Conservation (phyloP, 306 rosid species). For the Cicer chorassanicum region DNA sequence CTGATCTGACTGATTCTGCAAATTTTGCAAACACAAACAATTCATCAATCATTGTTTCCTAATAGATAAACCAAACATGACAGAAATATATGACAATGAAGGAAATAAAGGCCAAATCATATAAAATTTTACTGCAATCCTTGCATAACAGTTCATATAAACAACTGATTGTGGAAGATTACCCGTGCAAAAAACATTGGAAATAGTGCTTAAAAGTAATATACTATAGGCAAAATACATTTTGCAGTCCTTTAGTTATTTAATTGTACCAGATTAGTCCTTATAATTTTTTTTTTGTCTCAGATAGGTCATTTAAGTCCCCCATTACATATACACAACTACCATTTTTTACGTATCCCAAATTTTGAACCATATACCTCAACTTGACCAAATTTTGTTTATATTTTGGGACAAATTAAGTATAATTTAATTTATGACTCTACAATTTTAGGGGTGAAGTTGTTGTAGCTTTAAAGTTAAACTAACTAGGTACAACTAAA, state of each 20-base stretch:
- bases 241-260: no score
- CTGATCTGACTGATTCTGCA: conserved; percentile 51
- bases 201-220: conserved; percentile 19
- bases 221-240: conserved; percentile 1
- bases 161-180: background rate
- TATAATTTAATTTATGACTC: background rate
- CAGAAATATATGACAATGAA: conserved; percentile 23
- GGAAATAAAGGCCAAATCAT: conserved; percentile 35
- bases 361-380: no score
- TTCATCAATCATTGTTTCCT: background rate
- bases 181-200: background rate
- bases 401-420: no score
- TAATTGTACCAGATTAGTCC: no score
- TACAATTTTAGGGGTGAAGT: conserved; percentile 12
- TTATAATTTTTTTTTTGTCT: no score
- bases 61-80: conserved; percentile 35
- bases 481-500: conserved; percentile 38
- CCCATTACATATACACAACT: no score
- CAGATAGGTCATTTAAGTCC: no score
- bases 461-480: conserved; percentile 29
- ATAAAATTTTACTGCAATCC: conserved; percentile 3
- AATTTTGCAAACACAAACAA: conserved; percentile 4
- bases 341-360: no score
- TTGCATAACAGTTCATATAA: background rate
- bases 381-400: no score